These are phyloP conservation scores for Naegleria gruberi DNA, from an alignment of 208 protist genomes.

Conservation along the genomic window DNA sequence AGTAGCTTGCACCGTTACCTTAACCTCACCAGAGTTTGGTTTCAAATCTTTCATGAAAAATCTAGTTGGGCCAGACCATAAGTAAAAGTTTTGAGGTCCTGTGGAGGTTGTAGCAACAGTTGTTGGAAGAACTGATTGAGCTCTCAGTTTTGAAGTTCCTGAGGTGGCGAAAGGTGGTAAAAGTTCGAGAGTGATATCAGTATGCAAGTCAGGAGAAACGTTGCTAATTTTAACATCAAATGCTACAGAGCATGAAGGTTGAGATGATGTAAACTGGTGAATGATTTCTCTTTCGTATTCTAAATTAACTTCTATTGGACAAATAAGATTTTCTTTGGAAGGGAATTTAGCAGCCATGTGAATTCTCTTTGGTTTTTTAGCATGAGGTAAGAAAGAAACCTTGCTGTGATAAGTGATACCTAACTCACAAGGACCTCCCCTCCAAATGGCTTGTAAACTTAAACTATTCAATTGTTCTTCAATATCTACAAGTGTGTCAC, in stretches of 20 bases:
- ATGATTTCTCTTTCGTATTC: neutral
- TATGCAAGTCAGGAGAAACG: neutral
- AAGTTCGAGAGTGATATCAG: neutral
- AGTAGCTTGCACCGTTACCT: neutral
- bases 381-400: neutral
- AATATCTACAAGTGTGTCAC: neutral
- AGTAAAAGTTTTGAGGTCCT: neutral
- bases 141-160: neutral
- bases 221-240: neutral
- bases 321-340: neutral
- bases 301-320: neutral
- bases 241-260: no score
- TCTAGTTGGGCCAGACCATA: neutral
- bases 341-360: neutral
- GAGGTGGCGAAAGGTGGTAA: neutral
- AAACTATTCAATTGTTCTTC: slow-evolving; percentile 2
- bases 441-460: neutral
- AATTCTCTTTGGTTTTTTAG: neutral
- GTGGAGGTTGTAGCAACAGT: neutral
- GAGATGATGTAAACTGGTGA: neutral
- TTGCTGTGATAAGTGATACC: neutral
- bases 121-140: neutral
- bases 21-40: neutral
- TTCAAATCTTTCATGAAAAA: neutral
- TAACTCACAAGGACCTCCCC: neutral